Conservation (phyloP, 2,329 filamentous ascomycete genomes). For the Fusarium floridanum region DNA sequence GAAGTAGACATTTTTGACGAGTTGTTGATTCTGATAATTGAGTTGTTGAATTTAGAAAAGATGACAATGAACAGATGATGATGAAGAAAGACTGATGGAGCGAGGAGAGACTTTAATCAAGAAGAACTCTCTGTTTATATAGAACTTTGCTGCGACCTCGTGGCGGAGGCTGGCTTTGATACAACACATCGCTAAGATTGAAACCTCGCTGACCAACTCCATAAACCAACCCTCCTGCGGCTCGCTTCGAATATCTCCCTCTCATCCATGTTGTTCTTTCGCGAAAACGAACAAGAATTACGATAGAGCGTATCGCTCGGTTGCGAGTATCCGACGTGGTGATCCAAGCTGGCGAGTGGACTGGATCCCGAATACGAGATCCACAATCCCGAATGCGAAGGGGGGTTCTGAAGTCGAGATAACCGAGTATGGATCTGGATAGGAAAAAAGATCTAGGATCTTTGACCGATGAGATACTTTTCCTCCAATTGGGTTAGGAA, state of each 20-base stretch:
- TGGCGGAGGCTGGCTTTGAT: conserved; percentile 2
- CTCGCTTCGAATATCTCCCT: neutral
- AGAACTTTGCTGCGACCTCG: neutral
- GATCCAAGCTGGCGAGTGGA: neutral
- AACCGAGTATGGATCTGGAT: conserved; percentile 14
- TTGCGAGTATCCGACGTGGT: neutral
- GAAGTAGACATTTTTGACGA: conserved; percentile 41
- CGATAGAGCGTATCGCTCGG: neutral
- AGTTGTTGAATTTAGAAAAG: fast-evolving
- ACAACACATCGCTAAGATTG: conserved; percentile 5
- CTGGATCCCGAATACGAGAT: conserved; percentile 26
- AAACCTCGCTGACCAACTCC: neutral
- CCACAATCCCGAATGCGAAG: conserved; percentile 29
- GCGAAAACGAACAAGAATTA: conserved; percentile 39
- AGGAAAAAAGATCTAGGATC: neutral
- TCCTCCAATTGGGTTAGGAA: neutral
- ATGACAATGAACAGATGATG: too few relatives aligned
- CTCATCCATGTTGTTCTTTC: neutral
- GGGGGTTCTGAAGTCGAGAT: neutral
- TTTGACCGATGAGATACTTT: neutral
- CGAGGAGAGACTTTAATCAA: neutral
- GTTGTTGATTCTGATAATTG: neutral
- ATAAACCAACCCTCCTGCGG: neutral
- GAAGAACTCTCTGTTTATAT: conserved; percentile 21
- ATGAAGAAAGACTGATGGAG: neutral